Conservation (phyloP, 306 rosid genomes). For the Ormosia semicastrata region DNA sequence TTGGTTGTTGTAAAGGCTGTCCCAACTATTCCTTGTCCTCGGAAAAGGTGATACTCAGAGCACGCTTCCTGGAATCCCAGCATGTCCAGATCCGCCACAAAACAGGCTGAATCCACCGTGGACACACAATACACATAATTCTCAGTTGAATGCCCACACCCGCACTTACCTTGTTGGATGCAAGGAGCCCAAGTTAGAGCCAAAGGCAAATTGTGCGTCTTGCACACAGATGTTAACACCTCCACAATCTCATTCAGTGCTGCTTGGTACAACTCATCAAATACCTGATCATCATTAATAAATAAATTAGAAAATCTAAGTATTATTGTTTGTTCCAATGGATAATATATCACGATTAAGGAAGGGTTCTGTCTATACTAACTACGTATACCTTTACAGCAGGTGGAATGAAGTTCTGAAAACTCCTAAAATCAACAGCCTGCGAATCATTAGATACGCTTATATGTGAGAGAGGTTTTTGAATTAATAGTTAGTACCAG, state of each 20-base stretch:
- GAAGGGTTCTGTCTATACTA: too few relatives aligned
- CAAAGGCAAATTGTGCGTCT: slow-evolving; percentile 53
- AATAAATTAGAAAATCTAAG: background rate
- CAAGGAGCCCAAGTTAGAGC: slow-evolving; percentile 68
- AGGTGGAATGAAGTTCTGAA: slow-evolving; percentile 40
- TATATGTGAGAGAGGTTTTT: background rate
- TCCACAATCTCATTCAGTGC: slow-evolving; percentile 55
- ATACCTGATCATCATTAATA: slow-evolving; percentile 27
- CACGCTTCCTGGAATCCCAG: slow-evolving; percentile 54
- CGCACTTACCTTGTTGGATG: slow-evolving; percentile 43
- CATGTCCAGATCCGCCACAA: slow-evolving; percentile 28
- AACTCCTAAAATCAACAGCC: slow-evolving; percentile 53
- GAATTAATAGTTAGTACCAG: background rate
- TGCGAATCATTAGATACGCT: slow-evolving; percentile 17
- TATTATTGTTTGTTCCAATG: background rate
- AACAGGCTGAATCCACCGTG: slow-evolving; percentile 53
- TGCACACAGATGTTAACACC: slow-evolving; percentile 50
- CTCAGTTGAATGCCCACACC: slow-evolving; percentile 29
- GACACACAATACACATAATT: slow-evolving; percentile 41
- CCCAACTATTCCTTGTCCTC: slow-evolving; percentile 64
- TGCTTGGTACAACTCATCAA: slow-evolving; percentile 51
- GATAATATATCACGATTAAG: background rate
- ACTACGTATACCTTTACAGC: slow-evolving; percentile 34
- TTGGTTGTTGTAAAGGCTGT: slow-evolving; percentile 54
- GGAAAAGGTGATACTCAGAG: slow-evolving; percentile 47